These are phyloP conservation scores for Geotrichum aggregatum DNA, from an alignment of 1,139 yeast species.

Conservation along the genomic window DNA sequence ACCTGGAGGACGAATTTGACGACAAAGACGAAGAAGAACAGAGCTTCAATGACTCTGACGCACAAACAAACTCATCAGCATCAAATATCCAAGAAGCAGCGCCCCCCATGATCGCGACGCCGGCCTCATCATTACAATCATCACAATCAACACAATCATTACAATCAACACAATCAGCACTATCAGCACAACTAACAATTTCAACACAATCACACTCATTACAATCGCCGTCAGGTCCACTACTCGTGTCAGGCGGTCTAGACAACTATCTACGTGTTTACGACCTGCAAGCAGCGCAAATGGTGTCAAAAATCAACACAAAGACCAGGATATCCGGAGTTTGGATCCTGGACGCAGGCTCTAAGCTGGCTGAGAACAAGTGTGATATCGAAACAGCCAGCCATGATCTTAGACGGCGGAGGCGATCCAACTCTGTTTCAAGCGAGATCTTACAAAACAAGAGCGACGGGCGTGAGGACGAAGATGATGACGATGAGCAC, in stretches of 20 bases:
- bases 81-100: background rate
- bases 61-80: background rate
- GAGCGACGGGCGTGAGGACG: background rate
- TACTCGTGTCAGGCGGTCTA: slow-evolving; percentile 61
- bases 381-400: slow-evolving; percentile 5
- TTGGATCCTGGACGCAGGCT: slow-evolving; percentile 40
- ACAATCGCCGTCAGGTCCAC: background rate
- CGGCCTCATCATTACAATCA: slow-evolving; percentile 23
- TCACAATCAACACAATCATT: slow-evolving; percentile 21
- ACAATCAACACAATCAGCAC: too few species aligned
- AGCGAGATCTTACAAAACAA: too few species aligned
- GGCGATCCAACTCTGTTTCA: background rate
- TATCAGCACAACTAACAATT: slow-evolving; percentile 24
- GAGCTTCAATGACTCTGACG: background rate
- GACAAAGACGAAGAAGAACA: slow-evolving; percentile 7
- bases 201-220: slow-evolving; percentile 10
- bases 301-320: slow-evolving; percentile 59
- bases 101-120: slow-evolving; percentile 22
- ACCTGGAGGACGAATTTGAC: slow-evolving; percentile 7
- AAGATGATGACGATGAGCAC: background rate
- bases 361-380: background rate
- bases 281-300: slow-evolving; percentile 53
- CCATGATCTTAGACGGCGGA: slow-evolving; percentile 7
- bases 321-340: slow-evolving; percentile 62
- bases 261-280: slow-evolving; percentile 75